Conservation (phyloP, 2,329 filamentous ascomycete genomes). For the Fusarium oxysporum region DNA sequence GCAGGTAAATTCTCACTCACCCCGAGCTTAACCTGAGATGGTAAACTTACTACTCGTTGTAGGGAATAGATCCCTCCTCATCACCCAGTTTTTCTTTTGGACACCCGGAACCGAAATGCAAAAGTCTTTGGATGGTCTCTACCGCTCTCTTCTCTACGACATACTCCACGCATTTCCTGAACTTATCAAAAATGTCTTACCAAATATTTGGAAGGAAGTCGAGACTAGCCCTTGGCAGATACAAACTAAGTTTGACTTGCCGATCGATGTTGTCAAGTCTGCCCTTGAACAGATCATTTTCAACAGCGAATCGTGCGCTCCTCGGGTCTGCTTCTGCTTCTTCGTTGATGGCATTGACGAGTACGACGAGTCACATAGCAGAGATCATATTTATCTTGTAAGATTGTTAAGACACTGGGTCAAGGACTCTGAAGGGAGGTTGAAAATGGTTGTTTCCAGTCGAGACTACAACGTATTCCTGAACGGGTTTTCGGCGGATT, state of each 20-base stretch:
- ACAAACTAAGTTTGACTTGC: not conserved
- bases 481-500: not conserved
- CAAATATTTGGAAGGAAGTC: not conserved
- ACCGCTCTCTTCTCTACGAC: not conserved
- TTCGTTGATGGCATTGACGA: conserved; percentile 8
- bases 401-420: not conserved
- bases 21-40: too few relatives aligned
- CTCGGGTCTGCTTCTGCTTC: not conserved
- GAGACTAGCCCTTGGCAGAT: not conserved
- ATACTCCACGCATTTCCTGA: not conserved
- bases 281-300: not conserved
- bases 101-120: not conserved
- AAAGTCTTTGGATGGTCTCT: not conserved
- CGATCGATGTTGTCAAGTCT: not conserved
- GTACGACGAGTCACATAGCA: not conserved
- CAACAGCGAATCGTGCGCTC: too few relatives aligned
- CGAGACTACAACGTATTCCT: conserved; percentile 5
- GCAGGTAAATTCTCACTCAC: not conserved
- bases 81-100: conserved; percentile 1
- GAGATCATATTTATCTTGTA: not conserved
- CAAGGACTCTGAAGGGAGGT: not conserved
- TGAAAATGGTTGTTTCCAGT: conserved; percentile 4
- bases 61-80: not conserved
- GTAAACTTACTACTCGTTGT: too few relatives aligned
- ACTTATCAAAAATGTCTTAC: not conserved